These are phyloP conservation scores for Terana coerulea DNA, from an alignment of 768 basidiomycete species.

Conservation along the genomic window DNA sequence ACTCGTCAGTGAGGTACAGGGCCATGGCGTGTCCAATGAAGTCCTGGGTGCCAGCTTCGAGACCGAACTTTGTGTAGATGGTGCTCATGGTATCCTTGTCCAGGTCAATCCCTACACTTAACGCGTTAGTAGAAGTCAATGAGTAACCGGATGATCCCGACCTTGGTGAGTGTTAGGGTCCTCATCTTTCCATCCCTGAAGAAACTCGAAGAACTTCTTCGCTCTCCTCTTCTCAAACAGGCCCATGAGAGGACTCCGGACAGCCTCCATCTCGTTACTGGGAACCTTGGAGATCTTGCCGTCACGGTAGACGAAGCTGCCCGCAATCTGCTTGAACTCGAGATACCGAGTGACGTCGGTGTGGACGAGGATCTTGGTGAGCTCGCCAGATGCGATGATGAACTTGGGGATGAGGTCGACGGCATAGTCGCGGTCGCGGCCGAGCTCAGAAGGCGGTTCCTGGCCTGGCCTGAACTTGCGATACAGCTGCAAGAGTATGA, in stretches of 20 bases:
- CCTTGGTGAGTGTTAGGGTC: conserved; percentile 98
- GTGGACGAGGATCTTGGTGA: conserved; percentile 97
- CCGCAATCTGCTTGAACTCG: conserved; percentile 99
- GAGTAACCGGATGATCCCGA: no score
- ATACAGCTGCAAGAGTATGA: conserved; percentile 65
- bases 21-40: conserved; percentile 99
- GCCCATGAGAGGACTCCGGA: conserved; percentile 96
- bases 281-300: conserved; percentile 97
- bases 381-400: conserved; percentile 96
- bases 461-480: conserved; percentile 88
- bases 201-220: conserved; percentile 97
- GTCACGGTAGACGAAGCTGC: conserved; percentile 96
- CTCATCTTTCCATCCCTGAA: conserved; percentile 93
- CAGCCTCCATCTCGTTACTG: conserved; percentile 95
- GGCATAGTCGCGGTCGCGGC: conserved; percentile 96
- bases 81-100: conserved; percentile 90
- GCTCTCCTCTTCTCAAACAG: conserved; percentile 97
- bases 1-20: conserved; percentile 97
- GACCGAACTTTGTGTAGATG: conserved; percentile 95
- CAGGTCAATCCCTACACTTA: conserved; percentile 84
- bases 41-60: conserved; percentile 97
- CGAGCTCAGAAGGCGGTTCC: conserved; percentile 76
- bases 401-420: conserved; percentile 99
- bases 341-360: conserved; percentile 98
- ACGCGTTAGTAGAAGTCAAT: no score